Conservation (phyloP, 2,329 filamentous ascomycete genomes). For the Pseudocercospora pini-densiflorae region DNA sequence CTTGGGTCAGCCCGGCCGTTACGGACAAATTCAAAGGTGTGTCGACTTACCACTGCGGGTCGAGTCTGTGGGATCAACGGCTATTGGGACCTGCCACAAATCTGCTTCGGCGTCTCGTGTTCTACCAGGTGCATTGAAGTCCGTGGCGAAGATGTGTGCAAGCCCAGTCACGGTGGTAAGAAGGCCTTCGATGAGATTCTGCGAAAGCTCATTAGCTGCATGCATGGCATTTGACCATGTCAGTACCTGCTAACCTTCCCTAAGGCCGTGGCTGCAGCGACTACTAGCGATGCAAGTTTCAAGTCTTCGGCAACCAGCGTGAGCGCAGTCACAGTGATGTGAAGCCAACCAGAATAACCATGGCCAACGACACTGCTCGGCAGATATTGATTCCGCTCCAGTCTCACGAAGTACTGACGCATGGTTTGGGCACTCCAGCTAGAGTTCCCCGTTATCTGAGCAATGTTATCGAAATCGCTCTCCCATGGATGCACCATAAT, state of each 20-base stretch:
- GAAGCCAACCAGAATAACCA: conserved; percentile 63
- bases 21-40: neutral
- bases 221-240: neutral
- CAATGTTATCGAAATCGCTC: conserved; percentile 64
- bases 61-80: conserved; percentile 18
- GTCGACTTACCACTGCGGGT: conserved; percentile 20
- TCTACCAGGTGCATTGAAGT: conserved; percentile 51
- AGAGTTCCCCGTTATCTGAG: conserved; percentile 62
- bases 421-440: conserved; percentile 64
- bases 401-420: conserved; percentile 59
- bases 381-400: conserved; percentile 61
- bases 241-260: conserved; percentile 47
- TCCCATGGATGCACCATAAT: conserved; percentile 63
- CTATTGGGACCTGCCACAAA: conserved; percentile 63
- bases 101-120: conserved; percentile 53
- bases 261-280: conserved; percentile 58
- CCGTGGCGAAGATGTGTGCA: conserved; percentile 27
- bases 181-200: conserved; percentile 37
- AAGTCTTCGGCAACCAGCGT: conserved; percentile 57
- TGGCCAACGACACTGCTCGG: conserved; percentile 52
- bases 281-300: conserved; percentile 58
- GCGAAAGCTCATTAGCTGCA: conserved; percentile 47
- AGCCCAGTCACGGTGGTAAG: conserved; percentile 23
- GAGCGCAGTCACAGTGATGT: conserved; percentile 56
- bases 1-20: neutral